Conservation (phyloP, 177 flowering plant species). For the Vitis hybrid region DNA sequence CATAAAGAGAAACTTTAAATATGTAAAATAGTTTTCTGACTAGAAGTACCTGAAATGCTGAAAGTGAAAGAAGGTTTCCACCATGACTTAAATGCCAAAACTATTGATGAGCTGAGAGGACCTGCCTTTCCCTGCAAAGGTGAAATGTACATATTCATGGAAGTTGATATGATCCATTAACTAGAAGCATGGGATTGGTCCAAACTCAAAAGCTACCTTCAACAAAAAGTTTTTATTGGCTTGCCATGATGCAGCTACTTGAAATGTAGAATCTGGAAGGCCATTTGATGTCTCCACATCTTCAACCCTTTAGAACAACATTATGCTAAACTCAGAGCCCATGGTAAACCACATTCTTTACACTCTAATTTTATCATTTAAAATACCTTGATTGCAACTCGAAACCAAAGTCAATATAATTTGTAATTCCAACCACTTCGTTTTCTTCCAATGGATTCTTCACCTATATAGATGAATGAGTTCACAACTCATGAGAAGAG, state of each 20-base stretch:
- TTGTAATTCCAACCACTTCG: constrained; percentile 89
- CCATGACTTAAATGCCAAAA: constrained; percentile 94
- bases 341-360: neutral
- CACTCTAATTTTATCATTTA: neutral
- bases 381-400: constrained; percentile 81
- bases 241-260: constrained; percentile 95
- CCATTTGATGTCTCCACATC: constrained; percentile 45
- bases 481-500: neutral
- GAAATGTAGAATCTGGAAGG: constrained; percentile 68
- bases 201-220: constrained; percentile 54
- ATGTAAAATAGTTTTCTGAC: neutral
- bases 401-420: constrained; percentile 94
- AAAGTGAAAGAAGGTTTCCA: constrained; percentile 97
- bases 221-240: constrained; percentile 90
- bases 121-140: constrained; percentile 78
- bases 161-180: neutral
- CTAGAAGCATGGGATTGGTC: neutral
- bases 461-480: constrained; percentile 48
- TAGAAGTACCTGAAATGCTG: constrained; percentile 68
- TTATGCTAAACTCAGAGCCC: constrained; percentile 8
- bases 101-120: constrained; percentile 69
- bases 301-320: constrained; percentile 42
- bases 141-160: neutral
- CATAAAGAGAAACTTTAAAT: neutral
- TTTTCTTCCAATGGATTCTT: constrained; percentile 84